Evolutionary conservation across 2,329 filamentous ascomycete genomes (phyloP).

Genomic region (Xylaria arbuscula): DNA sequence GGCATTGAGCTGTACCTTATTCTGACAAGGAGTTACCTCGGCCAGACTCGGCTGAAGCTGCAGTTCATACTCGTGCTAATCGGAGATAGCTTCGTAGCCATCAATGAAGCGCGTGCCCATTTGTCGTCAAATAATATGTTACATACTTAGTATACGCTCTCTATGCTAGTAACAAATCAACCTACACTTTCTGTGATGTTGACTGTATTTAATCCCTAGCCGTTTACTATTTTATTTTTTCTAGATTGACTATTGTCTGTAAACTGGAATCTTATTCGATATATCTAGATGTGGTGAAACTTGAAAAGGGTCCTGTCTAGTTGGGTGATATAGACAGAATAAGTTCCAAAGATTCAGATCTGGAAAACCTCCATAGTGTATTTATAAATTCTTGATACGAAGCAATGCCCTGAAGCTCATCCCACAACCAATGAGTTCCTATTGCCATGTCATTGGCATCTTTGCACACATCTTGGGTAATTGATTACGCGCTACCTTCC

Average conservation of each 20-base stretch:
- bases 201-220: background rate
- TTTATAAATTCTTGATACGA: background rate
- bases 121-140: background rate
- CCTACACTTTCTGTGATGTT: background rate
- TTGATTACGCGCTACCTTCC: conserved; percentile 27
- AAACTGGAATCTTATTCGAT: background rate
- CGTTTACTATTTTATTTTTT: background rate
- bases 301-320: too few relatives aligned
- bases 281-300: background rate
- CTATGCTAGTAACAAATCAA: background rate
- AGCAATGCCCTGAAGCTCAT: background rate
- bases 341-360: too few relatives aligned
- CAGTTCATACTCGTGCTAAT: background rate
- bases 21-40: background rate
- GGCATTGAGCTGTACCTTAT: background rate
- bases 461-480: background rate
- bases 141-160: background rate
- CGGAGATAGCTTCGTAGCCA: background rate
- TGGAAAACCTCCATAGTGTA: background rate
- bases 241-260: background rate
- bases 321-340: background rate
- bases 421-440: background rate
- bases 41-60: too few relatives aligned
- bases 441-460: background rate
- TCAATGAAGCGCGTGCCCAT: background rate